Percentiles rank a stretch among this genome's conserved stretches.
Evolutionary conservation across 805 yeast genomes (phyloP).

Genomic region (Candida montana): DNA sequence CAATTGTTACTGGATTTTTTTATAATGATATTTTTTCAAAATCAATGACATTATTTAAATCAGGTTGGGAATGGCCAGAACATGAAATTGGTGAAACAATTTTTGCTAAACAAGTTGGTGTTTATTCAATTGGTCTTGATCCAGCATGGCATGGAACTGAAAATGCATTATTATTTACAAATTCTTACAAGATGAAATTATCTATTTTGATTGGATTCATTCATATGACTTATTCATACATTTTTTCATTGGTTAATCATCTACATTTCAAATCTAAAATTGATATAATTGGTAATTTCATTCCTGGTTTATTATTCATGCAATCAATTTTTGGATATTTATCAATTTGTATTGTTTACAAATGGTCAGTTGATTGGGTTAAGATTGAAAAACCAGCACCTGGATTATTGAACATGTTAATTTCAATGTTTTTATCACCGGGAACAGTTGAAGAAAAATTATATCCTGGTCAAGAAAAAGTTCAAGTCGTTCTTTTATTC

Average conservation of each 20-base stretch:
- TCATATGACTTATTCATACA: conserved; percentile 89
- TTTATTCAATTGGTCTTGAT: conserved; percentile 83
- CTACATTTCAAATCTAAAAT: conserved; percentile 61
- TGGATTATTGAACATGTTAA: conserved; percentile 88
- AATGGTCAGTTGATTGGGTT: conserved; percentile 94
- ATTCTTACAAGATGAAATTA: conserved; percentile 95
- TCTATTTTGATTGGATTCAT: conserved; percentile 91
- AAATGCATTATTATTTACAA: conserved; percentile 81
- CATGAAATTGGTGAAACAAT: conserved; percentile 62
- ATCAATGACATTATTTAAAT: conserved; percentile 76
- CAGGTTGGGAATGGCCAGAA: conserved; percentile 95
- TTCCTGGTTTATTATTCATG: conserved; percentile 94
- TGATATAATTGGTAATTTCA: conserved; percentile 87
- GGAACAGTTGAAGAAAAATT: conserved; percentile 80
- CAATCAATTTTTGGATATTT: conserved; percentile 94
- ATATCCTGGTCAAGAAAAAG: conserved; percentile 69
- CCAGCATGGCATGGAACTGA: conserved; percentile 99
- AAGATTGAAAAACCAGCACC: conserved; percentile 77
- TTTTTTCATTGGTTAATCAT: conserved; percentile 81
- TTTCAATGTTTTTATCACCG: conserved; percentile 92
- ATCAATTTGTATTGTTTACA: conserved; percentile 79
- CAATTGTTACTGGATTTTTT: conserved; percentile 90
- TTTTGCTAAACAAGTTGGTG: conserved; percentile 60
- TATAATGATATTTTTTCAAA: conserved; percentile 92
- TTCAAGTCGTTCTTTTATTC: conserved; percentile 67